Evolutionary conservation across 1,284 basidiomycete species (phyloP), one percentile per base, ranked within the genome.

Genomic region (Grifola frondosa): DNA sequence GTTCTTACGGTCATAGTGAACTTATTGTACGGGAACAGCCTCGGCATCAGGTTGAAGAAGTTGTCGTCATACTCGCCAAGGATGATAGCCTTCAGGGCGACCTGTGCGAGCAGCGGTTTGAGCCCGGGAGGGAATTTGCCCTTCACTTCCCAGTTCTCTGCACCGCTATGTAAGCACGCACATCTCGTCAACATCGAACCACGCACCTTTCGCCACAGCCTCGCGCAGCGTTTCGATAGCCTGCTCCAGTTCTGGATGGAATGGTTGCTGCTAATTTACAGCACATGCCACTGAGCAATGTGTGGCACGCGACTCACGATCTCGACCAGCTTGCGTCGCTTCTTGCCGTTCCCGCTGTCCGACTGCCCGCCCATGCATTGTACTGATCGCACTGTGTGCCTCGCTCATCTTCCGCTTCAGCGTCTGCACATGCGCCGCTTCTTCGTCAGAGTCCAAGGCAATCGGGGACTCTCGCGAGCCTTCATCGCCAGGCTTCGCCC

Each of bases 11-110:
- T 84, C 87, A 90, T 90, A 0, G 88, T 91, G 64, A 90, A 96
- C 56, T 88, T 86, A 66, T 97, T 97, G 63, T 96, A 96, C 0
- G 92, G 92, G 60, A 97, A 95, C 31, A 96, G 68, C 22, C 71
- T 74, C 0, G 93, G 91, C 81, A 97, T 87, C 28, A 87, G 72
- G 58, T 83, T 85, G 70, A 96, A 96, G 62, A 95, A 96, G 59
- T 90, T 83, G 16, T 95, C 91, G 57, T 92, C 86, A 66, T 94
- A 96, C 62, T 95, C 88, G 63, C 84, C 88, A 26, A 91, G 74
- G 40, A 80, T 73, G 56, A 96, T 82, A 0, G 95, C 95, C 39
- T 85, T 75, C 37, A 89, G 66, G 1, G 92, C 89, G 25, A 91
- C 78, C 23, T 81, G 67, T 23, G 77, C 70, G 6, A 97, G 77